These are phyloP conservation scores for Amesomyces nigricolor DNA, from an alignment of 2,329 filamentous ascomycete species.

Conservation along the genomic window DNA sequence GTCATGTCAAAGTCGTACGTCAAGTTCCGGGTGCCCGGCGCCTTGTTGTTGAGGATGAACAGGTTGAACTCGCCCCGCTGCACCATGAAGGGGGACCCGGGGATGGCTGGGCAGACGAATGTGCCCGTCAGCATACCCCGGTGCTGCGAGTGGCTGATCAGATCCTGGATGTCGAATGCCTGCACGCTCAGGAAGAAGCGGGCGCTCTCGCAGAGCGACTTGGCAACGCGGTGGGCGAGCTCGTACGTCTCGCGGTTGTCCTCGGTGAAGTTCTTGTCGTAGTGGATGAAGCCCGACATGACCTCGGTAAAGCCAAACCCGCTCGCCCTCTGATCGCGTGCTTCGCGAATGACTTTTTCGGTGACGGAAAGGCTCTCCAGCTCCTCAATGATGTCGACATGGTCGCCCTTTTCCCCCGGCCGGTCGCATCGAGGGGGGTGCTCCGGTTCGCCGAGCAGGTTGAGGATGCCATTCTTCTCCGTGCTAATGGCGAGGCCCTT, in stretches of 20 bases:
- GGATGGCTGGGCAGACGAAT: constrained; percentile 50
- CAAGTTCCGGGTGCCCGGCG: constrained; percentile 53
- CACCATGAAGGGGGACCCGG: constrained; percentile 56
- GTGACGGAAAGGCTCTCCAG: constrained; percentile 34
- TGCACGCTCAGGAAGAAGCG: constrained; percentile 56
- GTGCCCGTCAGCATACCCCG: constrained; percentile 52
- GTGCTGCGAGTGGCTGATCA: constrained; percentile 44
- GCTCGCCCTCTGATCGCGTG: constrained; percentile 39
- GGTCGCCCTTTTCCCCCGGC: constrained; percentile 15
- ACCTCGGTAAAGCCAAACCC: constrained; percentile 59
- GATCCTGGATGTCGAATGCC: constrained; percentile 46
- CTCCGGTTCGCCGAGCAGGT: constrained; percentile 50
- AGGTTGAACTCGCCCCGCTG: constrained; percentile 52
- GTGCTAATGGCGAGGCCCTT: constrained; percentile 41
- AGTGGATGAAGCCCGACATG: constrained; percentile 57
- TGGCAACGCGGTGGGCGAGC: constrained; percentile 46
- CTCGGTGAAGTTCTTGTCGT: constrained; percentile 35
- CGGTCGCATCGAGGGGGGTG: constrained; percentile 24
- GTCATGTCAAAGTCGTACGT: constrained; percentile 58
- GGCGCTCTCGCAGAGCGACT: constrained; percentile 49
- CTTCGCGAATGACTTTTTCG: constrained; percentile 36
- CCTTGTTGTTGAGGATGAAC: constrained; percentile 47
- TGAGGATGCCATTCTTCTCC: constrained; percentile 42
- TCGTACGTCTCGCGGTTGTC: constrained; percentile 49
- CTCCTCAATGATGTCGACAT: constrained; percentile 31